Base-by-base conservation (phyloP, 2,329 filamentous ascomycete genomes). In the Botrytis fabae region DNA sequence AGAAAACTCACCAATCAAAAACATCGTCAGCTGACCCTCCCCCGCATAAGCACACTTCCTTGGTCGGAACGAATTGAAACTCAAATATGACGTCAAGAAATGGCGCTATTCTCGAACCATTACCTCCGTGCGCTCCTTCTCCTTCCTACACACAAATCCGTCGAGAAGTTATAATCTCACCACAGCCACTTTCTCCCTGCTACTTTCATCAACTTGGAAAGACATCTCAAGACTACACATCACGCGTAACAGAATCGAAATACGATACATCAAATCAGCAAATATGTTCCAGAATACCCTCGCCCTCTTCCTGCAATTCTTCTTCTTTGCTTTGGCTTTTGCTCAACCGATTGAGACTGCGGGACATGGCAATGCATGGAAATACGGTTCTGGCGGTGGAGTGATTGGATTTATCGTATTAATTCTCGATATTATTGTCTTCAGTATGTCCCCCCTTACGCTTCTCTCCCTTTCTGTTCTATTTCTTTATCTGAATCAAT, bases 381-480 rank as follows among this genome's bases (percentile, higher is more conserved):
- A 89, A 72, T 89, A 88, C 65, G 89, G 89, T 59, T 87, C 87
- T 2, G 88, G 89, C 40, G 89, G 89, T 25, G 89, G 89, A 2
- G 84, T 91, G 51, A 65, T 90, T 10, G 89, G 89, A 1, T 87
- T 91, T 77, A 86, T 91, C 71, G 83, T 91, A 6, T 80, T 91
- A 40, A 81, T 91, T 22, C 82, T 91, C 12, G 89, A 91, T 76
- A 86, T 91, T 57, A 85, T 91, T 48, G 88, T 89, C 57, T 90
- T 87, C 80, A 85, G 89, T 91, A 84, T 42, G 88, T 84, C 18
- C 5, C 46, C 32, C 16, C 25, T 7, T n/a, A 16, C 2, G 3
- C 9, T 4, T 48, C 46, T 5, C 2, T n/a, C 7, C 46, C 25
- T 7, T n/a, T n/a, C 18, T n/a, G 1, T 25, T 35, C 1, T 14